Percentiles rank a stretch among this genome's conserved stretches.
Evolutionary conservation across 495 filamentous ascomycete genomes (phyloP).

Genomic region (Penicillium canariense): DNA sequence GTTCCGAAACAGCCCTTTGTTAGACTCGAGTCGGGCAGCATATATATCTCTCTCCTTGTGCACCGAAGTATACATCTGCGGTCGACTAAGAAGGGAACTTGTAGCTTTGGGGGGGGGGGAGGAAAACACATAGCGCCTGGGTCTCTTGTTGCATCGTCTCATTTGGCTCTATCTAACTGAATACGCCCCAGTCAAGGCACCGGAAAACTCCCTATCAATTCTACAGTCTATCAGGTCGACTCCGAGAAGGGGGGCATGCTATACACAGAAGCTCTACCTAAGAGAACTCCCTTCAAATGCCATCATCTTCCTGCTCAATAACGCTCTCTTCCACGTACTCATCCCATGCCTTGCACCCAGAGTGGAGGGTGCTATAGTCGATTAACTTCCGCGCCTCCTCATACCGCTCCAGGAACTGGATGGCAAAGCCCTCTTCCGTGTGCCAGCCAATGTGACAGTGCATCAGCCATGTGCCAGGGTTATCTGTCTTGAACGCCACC

Average conservation of each 20-base stretch:
- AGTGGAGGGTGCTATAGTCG: neutral
- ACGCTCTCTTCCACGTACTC: neutral
- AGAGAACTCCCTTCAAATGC: neutral
- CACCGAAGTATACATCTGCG: too few species aligned
- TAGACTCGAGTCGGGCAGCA: too few species aligned
- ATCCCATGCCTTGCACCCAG: neutral
- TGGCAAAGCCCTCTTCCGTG: conserved; percentile 31
- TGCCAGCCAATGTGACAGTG: conserved; percentile 50
- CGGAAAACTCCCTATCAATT: neutral
- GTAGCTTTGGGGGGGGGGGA: too few species aligned
- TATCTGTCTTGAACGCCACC: conserved; percentile 50
- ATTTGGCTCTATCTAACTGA: too few species aligned
- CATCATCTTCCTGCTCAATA: neutral
- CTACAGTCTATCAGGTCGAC: neutral
- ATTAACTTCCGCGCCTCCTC: neutral
- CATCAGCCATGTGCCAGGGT: conserved; percentile 46
- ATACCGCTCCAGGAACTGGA: conserved; percentile 39
- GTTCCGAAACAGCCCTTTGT: too few species aligned
- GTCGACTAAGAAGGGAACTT: too few species aligned
- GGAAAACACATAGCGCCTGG: too few species aligned
- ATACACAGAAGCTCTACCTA: too few species aligned
- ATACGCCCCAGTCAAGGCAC: too few species aligned
- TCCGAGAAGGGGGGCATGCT: too few species aligned
- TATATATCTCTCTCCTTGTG: too few species aligned
- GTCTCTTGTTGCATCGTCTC: too few species aligned